A percentile compares a stretch with the other conserved stretches of the same genome.
Evolutionary conservation across 1,139 yeast species (phyloP).

Genomic region (Insectozyma bohioensis): DNA sequence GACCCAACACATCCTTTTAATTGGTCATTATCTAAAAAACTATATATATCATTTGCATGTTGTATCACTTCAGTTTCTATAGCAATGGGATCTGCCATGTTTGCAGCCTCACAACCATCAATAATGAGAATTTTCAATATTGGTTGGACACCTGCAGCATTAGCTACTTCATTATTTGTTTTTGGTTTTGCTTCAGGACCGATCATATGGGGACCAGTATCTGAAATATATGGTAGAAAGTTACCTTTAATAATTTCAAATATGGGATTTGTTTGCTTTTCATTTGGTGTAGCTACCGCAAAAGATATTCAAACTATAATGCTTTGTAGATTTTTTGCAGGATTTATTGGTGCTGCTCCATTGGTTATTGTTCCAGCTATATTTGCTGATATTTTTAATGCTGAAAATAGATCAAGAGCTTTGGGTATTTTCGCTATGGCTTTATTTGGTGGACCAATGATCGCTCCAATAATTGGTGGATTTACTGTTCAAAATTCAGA

Average conservation of each 20-base stretch:
- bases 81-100: slow-evolving; percentile 52
- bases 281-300: slow-evolving; percentile 39
- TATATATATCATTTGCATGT: slow-evolving; percentile 23
- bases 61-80: slow-evolving; percentile 32
- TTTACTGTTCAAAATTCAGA: slow-evolving; percentile 28
- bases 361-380: slow-evolving; percentile 43
- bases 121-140: slow-evolving; percentile 27
- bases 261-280: slow-evolving; percentile 33
- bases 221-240: slow-evolving; percentile 41
- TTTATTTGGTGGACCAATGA: slow-evolving; percentile 46
- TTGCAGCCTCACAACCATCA: slow-evolving; percentile 26
- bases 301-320: slow-evolving; percentile 39
- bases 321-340: slow-evolving; percentile 42
- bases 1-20: slow-evolving; percentile 53
- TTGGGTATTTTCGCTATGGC: slow-evolving; percentile 32
- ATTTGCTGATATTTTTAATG: slow-evolving; percentile 38
- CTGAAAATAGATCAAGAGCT: slow-evolving; percentile 34
- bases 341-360: slow-evolving; percentile 41
- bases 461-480: slow-evolving; percentile 41
- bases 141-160: slow-evolving; percentile 33
- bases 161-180: slow-evolving; percentile 43
- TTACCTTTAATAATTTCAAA: slow-evolving; percentile 26
- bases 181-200: slow-evolving; percentile 48
- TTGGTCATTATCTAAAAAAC: slow-evolving; percentile 36
- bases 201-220: slow-evolving; percentile 40